phyloP scores from a whole-genome alignment of 495 filamentous ascomycete species.

The Sporormia fimetaria region DNA sequence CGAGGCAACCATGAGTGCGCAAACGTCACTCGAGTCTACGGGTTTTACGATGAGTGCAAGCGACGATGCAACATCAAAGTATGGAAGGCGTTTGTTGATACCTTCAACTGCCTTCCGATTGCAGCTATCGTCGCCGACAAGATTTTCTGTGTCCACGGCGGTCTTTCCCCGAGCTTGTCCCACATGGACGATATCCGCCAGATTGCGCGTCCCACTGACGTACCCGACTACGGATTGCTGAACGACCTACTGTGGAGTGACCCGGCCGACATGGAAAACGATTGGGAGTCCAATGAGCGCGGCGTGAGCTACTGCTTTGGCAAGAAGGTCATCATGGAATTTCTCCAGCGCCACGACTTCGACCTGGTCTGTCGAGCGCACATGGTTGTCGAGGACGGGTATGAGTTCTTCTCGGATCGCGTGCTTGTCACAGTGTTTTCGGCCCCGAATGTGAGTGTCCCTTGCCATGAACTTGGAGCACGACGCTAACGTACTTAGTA shows the following conservation, averaged over 20 bases:
- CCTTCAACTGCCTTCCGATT: constrained; percentile 93
- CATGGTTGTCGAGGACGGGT: constrained; percentile 99
- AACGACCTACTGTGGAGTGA: constrained; percentile 98
- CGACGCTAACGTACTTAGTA: constrained; percentile 47
- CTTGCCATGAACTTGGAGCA: constrained; percentile 22
- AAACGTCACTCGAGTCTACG: constrained; percentile 96
- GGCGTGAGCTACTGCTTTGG: constrained; percentile 98
- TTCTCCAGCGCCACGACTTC: constrained; percentile 89
- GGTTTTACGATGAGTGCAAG: constrained; percentile 99
- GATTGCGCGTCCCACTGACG: constrained; percentile 90
- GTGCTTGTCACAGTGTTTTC: constrained; percentile 96
- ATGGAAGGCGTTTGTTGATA: constrained; percentile 98
- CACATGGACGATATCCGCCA: constrained; percentile 99
- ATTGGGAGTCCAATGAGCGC: constrained; percentile 96
- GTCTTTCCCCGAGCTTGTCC: constrained; percentile 77
- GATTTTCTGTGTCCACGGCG: constrained; percentile 98
- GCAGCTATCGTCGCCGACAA: constrained; percentile 94
- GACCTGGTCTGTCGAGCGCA: constrained; percentile 94
- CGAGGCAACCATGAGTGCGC: constrained; percentile 98
- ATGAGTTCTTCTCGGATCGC: constrained; percentile 96
- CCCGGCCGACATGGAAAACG: constrained; percentile 91
- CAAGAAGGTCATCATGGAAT: constrained; percentile 96
- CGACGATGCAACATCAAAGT: constrained; percentile 94
- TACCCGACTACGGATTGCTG: constrained; percentile 91
- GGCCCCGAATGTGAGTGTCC: constrained; percentile 75